Evolutionary conservation across 176 grass and related monocot genomes (phyloP), one percentile per base, ranked within the genome.

Genomic region (Phoenix roebelenii): DNA sequence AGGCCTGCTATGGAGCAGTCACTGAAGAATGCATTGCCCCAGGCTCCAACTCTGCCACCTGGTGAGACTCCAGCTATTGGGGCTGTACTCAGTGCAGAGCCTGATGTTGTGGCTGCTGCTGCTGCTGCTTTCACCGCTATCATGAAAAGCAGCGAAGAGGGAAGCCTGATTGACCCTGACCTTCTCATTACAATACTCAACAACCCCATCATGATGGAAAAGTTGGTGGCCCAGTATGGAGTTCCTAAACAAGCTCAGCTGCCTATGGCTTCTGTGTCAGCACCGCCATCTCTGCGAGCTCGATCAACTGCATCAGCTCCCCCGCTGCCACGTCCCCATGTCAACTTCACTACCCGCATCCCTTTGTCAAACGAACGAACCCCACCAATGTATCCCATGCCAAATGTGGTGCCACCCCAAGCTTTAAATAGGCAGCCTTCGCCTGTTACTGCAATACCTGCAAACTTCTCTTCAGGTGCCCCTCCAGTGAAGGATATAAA

Each of bases 111-210:
- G 63, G 88, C 94, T 57, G 94, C 94, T 65, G 84, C 84, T 49
- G 72, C 83, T 65, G 91, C 84, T 58, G 87, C 87, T 17, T 82
- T 80, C 64, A 98, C 86, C 32, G 91, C 91, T 50, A 79, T 92
- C 59, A 93, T 85, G 79, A 86, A 83, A 61, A 98, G 76, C 67
- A 92, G 71, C 28, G 76, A 83, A 63, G 73, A 89, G 53, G 94
- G 88, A 66, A 86, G 54, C 56, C 65, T 91, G 69, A 78, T 98
- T 3, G 93, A 98, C 39, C 64, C 65, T 44, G 81, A 98, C 60
- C 76, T 98, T 28, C 88, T 98, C 26, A 78, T 98, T 54, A 83
- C 83, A 71, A 98, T 98, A 64, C 69, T 98, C 66, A 98, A 74
- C 65, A 85, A 98, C 61, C 88, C 94, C 64, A 75, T 63, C 59